These are phyloP conservation scores for Globisporangium perplexum DNA, from an alignment of 352 stramenopile species.

Conservation along the genomic window DNA sequence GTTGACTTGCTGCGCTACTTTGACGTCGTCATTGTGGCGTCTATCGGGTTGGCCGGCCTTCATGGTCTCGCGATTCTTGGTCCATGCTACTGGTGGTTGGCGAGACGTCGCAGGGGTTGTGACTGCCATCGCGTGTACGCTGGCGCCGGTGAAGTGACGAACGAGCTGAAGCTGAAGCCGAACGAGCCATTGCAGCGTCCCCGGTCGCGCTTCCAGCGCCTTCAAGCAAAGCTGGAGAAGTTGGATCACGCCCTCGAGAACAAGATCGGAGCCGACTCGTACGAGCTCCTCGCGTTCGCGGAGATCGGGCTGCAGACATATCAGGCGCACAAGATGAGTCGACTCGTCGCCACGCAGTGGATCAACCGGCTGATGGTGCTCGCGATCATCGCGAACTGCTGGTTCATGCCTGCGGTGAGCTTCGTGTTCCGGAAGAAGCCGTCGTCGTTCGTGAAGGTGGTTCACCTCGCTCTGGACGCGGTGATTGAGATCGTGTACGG, in stretches of 20 bases:
- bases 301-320: conserved; percentile 9
- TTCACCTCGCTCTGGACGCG: conserved; percentile 11
- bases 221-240: not conserved
- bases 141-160: no score
- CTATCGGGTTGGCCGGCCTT: not conserved
- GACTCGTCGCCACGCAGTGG: conserved; percentile 10
- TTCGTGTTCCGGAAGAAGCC: conserved; percentile 5
- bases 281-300: conserved; percentile 7
- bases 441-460: conserved; percentile 4
- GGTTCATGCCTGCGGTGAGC: conserved; percentile 15
- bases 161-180: no score
- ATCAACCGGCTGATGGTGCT: conserved; percentile 12
- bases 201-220: not conserved
- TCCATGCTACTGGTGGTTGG: conserved; percentile 3
- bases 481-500: conserved; percentile 13
- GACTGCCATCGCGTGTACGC: not conserved
- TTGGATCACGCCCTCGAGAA: conserved; percentile 1
- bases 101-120: not conserved
- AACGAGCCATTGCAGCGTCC: no score
- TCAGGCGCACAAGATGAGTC: conserved; percentile 10
- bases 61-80: not conserved
- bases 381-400: conserved; percentile 22
- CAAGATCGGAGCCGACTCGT: not conserved
- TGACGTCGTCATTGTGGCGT: not conserved
- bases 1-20: conserved; percentile 2